Evolutionary conservation across 2,329 filamentous ascomycete genomes (phyloP).

Genomic region (Phaeoacremonium minimum): DNA sequence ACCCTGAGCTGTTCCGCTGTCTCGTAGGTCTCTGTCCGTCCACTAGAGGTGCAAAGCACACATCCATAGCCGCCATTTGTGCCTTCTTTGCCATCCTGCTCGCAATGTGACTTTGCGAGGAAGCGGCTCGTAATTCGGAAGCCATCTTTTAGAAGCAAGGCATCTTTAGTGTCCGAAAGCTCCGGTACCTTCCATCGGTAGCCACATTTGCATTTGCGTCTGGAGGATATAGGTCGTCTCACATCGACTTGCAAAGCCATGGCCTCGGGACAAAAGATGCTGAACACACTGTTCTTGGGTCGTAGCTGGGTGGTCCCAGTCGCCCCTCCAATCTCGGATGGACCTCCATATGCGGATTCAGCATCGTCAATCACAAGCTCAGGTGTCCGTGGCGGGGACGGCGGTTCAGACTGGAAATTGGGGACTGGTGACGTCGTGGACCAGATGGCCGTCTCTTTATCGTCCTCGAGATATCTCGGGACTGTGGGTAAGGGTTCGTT

Average conservation of each 20-base stretch:
- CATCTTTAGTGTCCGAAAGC: conserved; percentile 10
- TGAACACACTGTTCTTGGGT: conserved; percentile 32
- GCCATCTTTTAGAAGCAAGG: conserved; percentile 27
- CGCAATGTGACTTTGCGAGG: conserved; percentile 34
- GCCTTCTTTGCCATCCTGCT: conserved; percentile 21
- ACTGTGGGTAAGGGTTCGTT: conserved; percentile 10
- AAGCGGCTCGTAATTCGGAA: conserved; percentile 32
- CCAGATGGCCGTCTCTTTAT: conserved; percentile 8
- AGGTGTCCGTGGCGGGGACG: conserved; percentile 25
- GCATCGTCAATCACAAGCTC: conserved; percentile 15
- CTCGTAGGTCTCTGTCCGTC: conserved; percentile 25
- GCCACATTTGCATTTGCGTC: conserved; percentile 25
- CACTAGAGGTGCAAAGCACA: conserved; percentile 32
- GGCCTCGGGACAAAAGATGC: conserved; percentile 33
- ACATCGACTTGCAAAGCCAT: conserved; percentile 30
- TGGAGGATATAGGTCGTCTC: conserved; percentile 11
- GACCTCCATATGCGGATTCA: conserved; percentile 12
- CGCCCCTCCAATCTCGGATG: conserved; percentile 1
- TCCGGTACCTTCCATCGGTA: conserved; percentile 23
- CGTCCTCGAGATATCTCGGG: conserved; percentile 11
- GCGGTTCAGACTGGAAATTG: conserved; percentile 19
- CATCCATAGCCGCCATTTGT: conserved; percentile 28
- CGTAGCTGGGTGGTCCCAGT: conserved; percentile 11
- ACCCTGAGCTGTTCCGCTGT: conserved; percentile 21
- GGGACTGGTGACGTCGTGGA: not conserved